phyloP scores from a whole-genome alignment of 805 yeast genomes.

The Kodamaea leandrae region DNA sequence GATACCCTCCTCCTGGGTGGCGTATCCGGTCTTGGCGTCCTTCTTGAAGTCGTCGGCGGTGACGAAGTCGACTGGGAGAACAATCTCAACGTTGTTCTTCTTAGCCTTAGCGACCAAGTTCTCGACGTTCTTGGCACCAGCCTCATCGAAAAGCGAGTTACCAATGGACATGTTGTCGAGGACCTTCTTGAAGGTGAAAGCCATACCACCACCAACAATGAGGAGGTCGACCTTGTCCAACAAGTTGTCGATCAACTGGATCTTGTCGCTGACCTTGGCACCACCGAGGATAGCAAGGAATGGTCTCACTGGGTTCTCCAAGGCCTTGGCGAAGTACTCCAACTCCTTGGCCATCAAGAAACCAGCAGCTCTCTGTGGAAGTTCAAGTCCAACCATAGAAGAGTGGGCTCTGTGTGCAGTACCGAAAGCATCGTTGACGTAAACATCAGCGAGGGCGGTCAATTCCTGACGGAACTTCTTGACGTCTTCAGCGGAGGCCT shows the following conservation, averaged over 20 bases:
- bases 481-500: constrained; percentile 85
- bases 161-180: constrained; percentile 84
- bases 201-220: constrained; percentile 99
- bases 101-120: constrained; percentile 93
- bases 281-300: constrained; percentile 99
- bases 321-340: constrained; percentile 95
- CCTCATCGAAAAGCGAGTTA: constrained; percentile 86
- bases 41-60: constrained; percentile 93
- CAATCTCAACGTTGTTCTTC: constrained; percentile 89
- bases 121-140: constrained; percentile 94
- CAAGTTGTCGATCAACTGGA: constrained; percentile 95
- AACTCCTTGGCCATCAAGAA: constrained; percentile 98
- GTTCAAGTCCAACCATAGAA: constrained; percentile 96
- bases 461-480: constrained; percentile 84
- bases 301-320: constrained; percentile 97
- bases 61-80: constrained; percentile 92
- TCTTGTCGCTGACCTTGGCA: constrained; percentile 99
- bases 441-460: constrained; percentile 92
- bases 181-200: constrained; percentile 97
- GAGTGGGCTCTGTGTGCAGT: constrained; percentile 99
- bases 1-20: constrained; percentile 87
- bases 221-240: constrained; percentile 92
- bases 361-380: constrained; percentile 97
- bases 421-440: constrained; percentile 97
- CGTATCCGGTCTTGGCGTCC: constrained; percentile 82